Percentiles rank a stretch among this genome's conserved stretches.
Conservation (phyloP, 257 asterid species). For the Capsicum chinense region DNA sequence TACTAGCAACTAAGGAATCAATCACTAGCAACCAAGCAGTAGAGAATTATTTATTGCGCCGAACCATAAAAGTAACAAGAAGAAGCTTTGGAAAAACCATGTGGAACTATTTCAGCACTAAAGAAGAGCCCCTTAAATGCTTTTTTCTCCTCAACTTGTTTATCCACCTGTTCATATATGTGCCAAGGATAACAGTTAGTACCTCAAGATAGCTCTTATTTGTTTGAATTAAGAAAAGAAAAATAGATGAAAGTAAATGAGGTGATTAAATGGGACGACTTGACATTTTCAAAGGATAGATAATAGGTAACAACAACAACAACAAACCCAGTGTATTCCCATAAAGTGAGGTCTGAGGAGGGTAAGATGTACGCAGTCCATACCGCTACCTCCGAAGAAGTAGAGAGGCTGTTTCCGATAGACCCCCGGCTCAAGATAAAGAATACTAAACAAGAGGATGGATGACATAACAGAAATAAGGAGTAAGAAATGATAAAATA, state of each 20-base stretch:
- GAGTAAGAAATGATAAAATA: no score
- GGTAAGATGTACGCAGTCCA: no score
- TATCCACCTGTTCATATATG: not conserved
- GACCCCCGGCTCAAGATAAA: no score
- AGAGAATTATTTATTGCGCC: not conserved
- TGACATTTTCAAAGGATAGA: not conserved
- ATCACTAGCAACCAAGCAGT: not conserved
- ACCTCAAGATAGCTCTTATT: not conserved
- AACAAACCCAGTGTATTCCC: no score
- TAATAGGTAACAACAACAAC: not conserved
- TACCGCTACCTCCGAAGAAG: no score
- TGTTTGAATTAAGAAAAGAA: not conserved
- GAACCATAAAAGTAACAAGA: not conserved
- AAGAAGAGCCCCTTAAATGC: not conserved
- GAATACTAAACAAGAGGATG: no score
- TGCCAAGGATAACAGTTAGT: not conserved
- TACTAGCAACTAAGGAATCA: not conserved
- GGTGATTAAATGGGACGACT: not conserved
- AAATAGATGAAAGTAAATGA: not conserved
- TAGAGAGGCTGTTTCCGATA: no score
- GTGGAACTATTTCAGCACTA: conserved; percentile 11
- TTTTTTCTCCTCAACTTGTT: not conserved
- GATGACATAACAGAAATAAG: no score
- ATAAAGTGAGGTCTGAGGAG: no score
- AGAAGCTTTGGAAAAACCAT: not conserved